Conservation (phyloP, 306 rosid genomes). For the Casuarina equisetifolia region DNA sequence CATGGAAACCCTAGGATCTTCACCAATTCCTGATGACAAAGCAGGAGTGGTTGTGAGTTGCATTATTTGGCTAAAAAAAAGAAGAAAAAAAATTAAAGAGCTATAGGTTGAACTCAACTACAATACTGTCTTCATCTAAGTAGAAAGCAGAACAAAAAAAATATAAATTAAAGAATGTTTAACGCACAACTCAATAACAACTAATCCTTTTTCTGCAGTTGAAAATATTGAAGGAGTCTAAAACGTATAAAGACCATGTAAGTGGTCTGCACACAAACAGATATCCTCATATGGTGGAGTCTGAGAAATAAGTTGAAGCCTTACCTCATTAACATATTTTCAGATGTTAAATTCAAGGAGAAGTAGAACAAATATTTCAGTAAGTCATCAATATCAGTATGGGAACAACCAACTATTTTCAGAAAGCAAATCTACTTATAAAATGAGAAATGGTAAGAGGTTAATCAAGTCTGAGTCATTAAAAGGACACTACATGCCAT, state of each 20-base stretch:
- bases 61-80: slow-evolving; percentile 10
- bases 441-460: background rate
- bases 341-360: background rate
- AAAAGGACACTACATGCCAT: background rate
- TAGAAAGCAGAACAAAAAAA: background rate
- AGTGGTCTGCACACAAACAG: background rate
- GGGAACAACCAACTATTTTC: background rate
- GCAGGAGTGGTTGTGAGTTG: slow-evolving; percentile 9
- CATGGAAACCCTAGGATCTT: slow-evolving; percentile 44
- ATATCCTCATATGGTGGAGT: background rate
- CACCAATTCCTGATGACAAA: slow-evolving; percentile 42
- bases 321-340: background rate
- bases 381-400: background rate
- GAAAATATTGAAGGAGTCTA: background rate
- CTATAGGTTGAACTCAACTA: background rate
- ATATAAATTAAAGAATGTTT: background rate
- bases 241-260: background rate
- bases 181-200: background rate
- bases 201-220: background rate
- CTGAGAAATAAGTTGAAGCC: background rate
- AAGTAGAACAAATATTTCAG: background rate
- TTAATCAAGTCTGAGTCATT: background rate
- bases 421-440: background rate
- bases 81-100: slow-evolving; percentile 21
- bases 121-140: background rate